A percentile compares a stretch with the other conserved stretches of the same genome.
phyloP scores from a whole-genome alignment of 768 basidiomycete species.

The Boletus rufocinnamomeus region DNA sequence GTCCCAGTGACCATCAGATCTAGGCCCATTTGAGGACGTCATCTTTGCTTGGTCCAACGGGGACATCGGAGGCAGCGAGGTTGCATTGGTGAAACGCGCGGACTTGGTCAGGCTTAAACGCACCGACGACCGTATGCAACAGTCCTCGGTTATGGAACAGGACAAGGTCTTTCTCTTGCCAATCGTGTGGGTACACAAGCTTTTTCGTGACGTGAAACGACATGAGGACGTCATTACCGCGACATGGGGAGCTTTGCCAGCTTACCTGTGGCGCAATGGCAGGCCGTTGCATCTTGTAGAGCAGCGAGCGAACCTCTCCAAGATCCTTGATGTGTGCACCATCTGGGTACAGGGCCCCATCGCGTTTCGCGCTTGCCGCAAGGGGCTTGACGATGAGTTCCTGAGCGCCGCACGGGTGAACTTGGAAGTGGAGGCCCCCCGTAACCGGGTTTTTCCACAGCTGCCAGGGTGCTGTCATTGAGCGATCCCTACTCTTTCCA shows the following conservation, averaged over 20 bases:
- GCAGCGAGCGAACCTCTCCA: slow-evolving; percentile 65
- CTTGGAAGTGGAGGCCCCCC: slow-evolving; percentile 80
- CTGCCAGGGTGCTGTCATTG: slow-evolving; percentile 36
- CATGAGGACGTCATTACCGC: neutral
- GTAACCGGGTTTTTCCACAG: slow-evolving; percentile 94
- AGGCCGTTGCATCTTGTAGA: slow-evolving; percentile 89
- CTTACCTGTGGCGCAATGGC: slow-evolving; percentile 79
- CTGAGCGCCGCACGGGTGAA: slow-evolving; percentile 77
- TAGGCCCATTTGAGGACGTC: slow-evolving; percentile 49
- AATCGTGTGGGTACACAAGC: slow-evolving; percentile 89
- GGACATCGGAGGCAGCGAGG: slow-evolving; percentile 53
- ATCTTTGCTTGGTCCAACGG: slow-evolving; percentile 46
- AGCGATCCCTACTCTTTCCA: slow-evolving; percentile 1
- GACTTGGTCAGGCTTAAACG: slow-evolving; percentile 51
- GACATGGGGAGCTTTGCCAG: neutral
- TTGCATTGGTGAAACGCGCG: slow-evolving; percentile 60
- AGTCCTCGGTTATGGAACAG: slow-evolving; percentile 75
- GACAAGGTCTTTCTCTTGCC: slow-evolving; percentile 67
- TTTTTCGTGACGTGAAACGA: neutral
- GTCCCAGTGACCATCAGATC: slow-evolving; percentile 14
- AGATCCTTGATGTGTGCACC: slow-evolving; percentile 78
- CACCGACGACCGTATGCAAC: slow-evolving; percentile 68
- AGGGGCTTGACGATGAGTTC: slow-evolving; percentile 74
- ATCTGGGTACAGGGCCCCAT: slow-evolving; percentile 78
- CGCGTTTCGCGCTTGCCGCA: slow-evolving; percentile 55